Evolutionary conservation across 805 yeast species (phyloP).

Genomic region (Metschnikowia cubensis): DNA sequence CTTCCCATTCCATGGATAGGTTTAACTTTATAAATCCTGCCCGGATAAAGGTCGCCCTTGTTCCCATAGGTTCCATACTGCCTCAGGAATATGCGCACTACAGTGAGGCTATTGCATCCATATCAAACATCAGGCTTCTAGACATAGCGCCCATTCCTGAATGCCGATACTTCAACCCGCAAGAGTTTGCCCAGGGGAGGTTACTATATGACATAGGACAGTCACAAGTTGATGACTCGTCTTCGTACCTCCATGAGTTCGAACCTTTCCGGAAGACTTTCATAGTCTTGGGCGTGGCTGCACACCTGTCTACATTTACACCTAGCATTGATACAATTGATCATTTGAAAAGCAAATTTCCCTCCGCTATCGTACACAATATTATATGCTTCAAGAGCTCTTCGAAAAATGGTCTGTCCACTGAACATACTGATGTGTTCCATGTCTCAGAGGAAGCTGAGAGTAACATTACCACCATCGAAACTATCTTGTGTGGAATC

Average conservation of each 20-base stretch:
- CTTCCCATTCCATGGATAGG: slow-evolving; percentile 12
- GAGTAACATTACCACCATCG: slow-evolving; percentile 32
- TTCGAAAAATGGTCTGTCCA: background rate
- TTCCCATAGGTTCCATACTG: slow-evolving; percentile 57
- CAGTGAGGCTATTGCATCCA: slow-evolving; percentile 41
- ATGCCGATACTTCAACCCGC: slow-evolving; percentile 66
- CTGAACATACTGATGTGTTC: slow-evolving; percentile 12
- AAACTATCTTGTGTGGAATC: slow-evolving; percentile 71
- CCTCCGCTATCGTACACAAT: slow-evolving; percentile 53
- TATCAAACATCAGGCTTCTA: slow-evolving; percentile 63
- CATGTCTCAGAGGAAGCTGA: slow-evolving; percentile 27
- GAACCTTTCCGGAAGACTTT: slow-evolving; percentile 85
- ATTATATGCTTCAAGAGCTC: slow-evolving; percentile 54
- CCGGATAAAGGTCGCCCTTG: slow-evolving; percentile 58
- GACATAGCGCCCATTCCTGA: slow-evolving; percentile 65
- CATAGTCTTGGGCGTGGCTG: slow-evolving; percentile 48
- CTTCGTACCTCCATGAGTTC: slow-evolving; percentile 73
- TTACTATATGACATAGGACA: slow-evolving; percentile 55
- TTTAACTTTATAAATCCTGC: slow-evolving; percentile 61
- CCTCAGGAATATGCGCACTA: slow-evolving; percentile 41
- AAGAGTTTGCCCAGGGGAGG: slow-evolving; percentile 76
- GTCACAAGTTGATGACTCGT: slow-evolving; percentile 47
- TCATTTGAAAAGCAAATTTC: slow-evolving; percentile 41
- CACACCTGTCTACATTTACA: slow-evolving; percentile 17
- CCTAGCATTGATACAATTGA: slow-evolving; percentile 6